Evolutionary conservation across 1,284 basidiomycete genomes (phyloP), one percentile per base, ranked within the genome.

Genomic region (Marasmius fiardii): DNA sequence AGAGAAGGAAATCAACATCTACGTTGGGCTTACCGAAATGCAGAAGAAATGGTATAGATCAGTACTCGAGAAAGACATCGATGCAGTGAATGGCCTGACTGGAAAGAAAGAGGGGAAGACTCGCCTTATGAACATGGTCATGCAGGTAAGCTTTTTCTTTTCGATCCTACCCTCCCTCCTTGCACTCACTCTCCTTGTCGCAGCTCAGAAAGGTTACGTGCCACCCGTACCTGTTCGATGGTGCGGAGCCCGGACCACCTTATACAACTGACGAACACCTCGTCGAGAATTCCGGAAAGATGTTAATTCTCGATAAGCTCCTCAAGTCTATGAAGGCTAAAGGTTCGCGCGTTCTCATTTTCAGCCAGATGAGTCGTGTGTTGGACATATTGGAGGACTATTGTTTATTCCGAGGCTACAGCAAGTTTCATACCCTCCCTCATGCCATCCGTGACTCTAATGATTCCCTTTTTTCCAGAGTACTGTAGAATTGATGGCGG

Each of bases 51-150:
- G 96, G 97, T 97, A 97, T 71, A 86, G 92, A 41, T 93, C 90
- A 35, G 91, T 99, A 4, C 74, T 99, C 54, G 95, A 99, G 74
- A 98, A 99, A 76, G 97, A 99, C 71, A 98, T 99, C 56, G 97
- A 99, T 67, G 96, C 96, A 10, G 97, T 99, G 54, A 99, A 98
- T 67, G 93, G 90, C 41, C 74, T 93, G 24, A 92, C 93, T 1
- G 93, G 93, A 14, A 98, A 98, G 82, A 99, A 99, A 71, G 97
- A 99, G 71, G 96, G 97, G 60, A 99, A 98, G 76, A 98, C 95
- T 2, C 80, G 95, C 28, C 73, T 99, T 52, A 93, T 99, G 85
- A 99, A 99, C 74, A 97, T 99, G 77, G 97, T 99, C 61, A 99
- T 99, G 97, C 97, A 99, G 80, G 81, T 93, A 54, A 60, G 83